Evolutionary conservation across 2,329 filamentous ascomycete species (phyloP).

Genomic region (Penicillium fuscoglaucum): DNA sequence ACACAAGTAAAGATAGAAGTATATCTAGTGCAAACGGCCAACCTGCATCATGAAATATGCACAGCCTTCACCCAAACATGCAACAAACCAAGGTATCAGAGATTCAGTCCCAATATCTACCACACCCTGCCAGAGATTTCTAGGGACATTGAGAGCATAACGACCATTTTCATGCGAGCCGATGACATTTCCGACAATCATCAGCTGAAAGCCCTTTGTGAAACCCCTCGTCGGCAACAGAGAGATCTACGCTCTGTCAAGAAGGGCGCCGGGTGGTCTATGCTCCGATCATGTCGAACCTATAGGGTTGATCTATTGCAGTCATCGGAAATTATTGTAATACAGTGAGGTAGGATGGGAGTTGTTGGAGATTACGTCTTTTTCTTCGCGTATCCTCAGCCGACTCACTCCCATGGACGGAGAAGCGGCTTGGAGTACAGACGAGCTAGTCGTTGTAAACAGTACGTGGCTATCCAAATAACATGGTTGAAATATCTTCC

Average conservation of each 20-base stretch:
- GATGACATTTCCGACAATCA: conserved; percentile 47
- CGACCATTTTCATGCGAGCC: conserved; percentile 47
- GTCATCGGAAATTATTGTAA: conserved; percentile 25
- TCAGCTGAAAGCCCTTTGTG: conserved; percentile 11
- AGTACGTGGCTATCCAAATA: conserved; percentile 12
- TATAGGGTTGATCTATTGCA: background rate
- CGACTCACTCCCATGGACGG: conserved; percentile 48
- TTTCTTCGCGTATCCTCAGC: conserved; percentile 55
- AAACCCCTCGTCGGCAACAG: background rate
- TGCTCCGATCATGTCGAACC: background rate
- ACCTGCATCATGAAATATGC: background rate
- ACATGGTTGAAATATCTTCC: background rate
- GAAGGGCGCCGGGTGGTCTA: background rate
- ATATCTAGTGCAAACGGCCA: too few relatives aligned
- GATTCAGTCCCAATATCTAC: conserved; percentile 41
- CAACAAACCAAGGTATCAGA: background rate
- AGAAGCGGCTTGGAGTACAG: conserved; percentile 50
- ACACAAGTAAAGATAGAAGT: too few relatives aligned
- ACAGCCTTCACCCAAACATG: background rate
- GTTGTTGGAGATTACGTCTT: conserved; percentile 49
- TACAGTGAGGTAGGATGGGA: conserved; percentile 24
- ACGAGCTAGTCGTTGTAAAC: conserved; percentile 40
- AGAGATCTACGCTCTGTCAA: background rate
- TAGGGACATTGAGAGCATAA: conserved; percentile 18
- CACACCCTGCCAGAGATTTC: conserved; percentile 52